Base-by-base conservation (phyloP, 2,329 filamentous ascomycete genomes). In the Exserohilum turcica region DNA sequence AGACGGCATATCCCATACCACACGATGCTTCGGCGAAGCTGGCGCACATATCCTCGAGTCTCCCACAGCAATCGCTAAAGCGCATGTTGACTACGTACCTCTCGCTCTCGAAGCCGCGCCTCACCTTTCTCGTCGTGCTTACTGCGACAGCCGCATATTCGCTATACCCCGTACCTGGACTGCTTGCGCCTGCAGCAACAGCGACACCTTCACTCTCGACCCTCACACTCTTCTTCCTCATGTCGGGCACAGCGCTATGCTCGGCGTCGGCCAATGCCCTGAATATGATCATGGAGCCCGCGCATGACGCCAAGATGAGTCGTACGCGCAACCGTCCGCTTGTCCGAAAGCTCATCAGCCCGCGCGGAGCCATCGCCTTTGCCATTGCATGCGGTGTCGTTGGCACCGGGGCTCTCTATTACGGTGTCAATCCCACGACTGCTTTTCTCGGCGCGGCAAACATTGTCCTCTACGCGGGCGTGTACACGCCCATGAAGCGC, bases 271-370 rank as follows among this genome's bases (percentile, higher is more conserved):
- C 94, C 37, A 99, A 99, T 73, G 86, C 94, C 1, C 81, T 97
- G 61, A 99, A 99, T 76, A 99, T 99, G 94, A 86, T 97, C 53
- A 92, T 97, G 76, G 94, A 99, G 76, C 90, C 87, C 8, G 82
- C 87, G 54, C 92, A 92, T 70, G 94, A 99, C 74, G 91, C 92
- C 39, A 86, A 89, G 67, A 99, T 99, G 94, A 87, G 84, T 31
- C 86, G 94, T n/a, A 99, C 94, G 2, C 84, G 91, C 24, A 97
- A 97, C 65, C 80, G 94, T 4, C 94, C 94, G 0, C 80, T 99
- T 0, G 94, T 97, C 3, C 85, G 94, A 42, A 86, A 86, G 6
- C 84, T 99, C 1, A 80, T 99, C 35, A 87, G 86, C 31, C 81
- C 82, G 4, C 84, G 86, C 24, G 85, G 83, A 15, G 94, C 94